Conservation (phyloP, 257 asterid species). For the Ilex aquifolium region DNA sequence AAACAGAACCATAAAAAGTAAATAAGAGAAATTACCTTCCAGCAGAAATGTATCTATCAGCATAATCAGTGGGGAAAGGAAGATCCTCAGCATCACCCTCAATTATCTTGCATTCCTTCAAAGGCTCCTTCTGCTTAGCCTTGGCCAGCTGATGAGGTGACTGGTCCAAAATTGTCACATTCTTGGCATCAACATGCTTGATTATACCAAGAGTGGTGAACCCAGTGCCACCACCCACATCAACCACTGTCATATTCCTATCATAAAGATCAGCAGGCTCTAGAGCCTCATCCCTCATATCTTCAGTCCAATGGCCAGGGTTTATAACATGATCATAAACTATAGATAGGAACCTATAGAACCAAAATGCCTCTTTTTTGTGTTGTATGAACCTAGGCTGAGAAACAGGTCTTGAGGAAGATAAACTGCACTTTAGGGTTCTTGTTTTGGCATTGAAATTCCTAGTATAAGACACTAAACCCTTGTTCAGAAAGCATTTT, state of each 20-base stretch:
- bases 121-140: background rate
- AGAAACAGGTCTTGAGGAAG: conserved; percentile 11
- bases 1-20: too few relatives aligned
- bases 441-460: conserved; percentile 1
- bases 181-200: conserved; percentile 2
- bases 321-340: conserved; percentile 37
- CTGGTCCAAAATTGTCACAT: background rate
- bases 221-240: conserved; percentile 3
- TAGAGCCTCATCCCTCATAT: background rate
- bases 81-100: conserved; percentile 1
- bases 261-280: conserved; percentile 26
- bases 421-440: conserved; percentile 24
- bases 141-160: conserved; percentile 3
- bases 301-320: conserved; percentile 28
- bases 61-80: conserved; percentile 4
- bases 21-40: background rate
- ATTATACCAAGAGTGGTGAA: background rate
- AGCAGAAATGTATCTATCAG: conserved; percentile 4
- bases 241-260: background rate
- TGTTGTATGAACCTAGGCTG: conserved; percentile 2
- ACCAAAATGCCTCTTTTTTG: conserved; percentile 31
- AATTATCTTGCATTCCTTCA: conserved; percentile 1
- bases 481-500: conserved; percentile 14
- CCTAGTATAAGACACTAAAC: conserved; percentile 11
- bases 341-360: conserved; percentile 35